Evolutionary conservation across 495 filamentous ascomycete species (phyloP), one percentile per base, ranked within the genome.

Genomic region (Pseudotulostoma volvatum): DNA sequence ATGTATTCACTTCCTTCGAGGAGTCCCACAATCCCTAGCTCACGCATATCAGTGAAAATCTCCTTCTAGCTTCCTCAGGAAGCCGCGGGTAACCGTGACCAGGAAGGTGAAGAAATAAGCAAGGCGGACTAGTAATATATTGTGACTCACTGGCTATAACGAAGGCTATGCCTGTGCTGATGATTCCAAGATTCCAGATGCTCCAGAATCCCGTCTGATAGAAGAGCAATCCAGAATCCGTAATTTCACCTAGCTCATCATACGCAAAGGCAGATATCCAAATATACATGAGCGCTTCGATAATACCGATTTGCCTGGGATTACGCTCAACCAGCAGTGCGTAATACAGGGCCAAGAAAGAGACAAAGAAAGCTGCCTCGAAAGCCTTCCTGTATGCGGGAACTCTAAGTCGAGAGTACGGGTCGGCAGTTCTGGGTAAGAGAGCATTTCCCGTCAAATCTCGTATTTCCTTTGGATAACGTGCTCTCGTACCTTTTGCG

Each of bases 371-470:
- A 3, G 77, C 48, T 14, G 85, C 80, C 55, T 96, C 84, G 46
- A 88, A 94, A 5, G 73, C 70, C 53, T 94, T 94, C 30, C 86
- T 75, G 49, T 96, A 95, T 41, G 79, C 76, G n/a, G 88, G 88
- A 0, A 94, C 86, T 36, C 86, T 66, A 14, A 96, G 66, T 17
- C 88, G 73, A 37, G 79, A 85, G 50, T 80, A 93, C 2, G 80
- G 81, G 53, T 93, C 87, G 20, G 81, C 74, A 31, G 69, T 77
- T 45, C 65, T 74, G 40, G 19, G 3, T n/a, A 15, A 16, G 20
- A 39, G 13, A 34, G 34, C 2, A 42, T 13, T 18, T 46, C 7
- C 31, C 18, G 21, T 4, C n/a, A 8, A 7, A 28, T 9, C 9
- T n/a, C n/a, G n/a, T 33, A 15, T n/a, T 1, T 36, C 4, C 18